Evolutionary conservation across 1,284 basidiomycete species (phyloP).

Genomic region (Inonotus obliquus): DNA sequence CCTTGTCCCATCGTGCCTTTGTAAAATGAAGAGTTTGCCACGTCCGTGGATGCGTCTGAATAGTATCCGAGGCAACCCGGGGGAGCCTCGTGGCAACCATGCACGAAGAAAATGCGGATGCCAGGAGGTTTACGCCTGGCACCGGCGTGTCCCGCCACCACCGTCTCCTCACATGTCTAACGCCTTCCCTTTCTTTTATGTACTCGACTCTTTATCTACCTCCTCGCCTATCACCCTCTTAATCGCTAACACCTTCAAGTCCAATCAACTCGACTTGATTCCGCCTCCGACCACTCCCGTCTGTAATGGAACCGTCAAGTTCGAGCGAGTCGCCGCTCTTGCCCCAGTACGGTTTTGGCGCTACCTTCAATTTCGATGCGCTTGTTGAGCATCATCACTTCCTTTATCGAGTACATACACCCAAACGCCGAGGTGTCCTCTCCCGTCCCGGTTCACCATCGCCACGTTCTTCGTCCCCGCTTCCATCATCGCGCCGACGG

Average conservation of each 20-base stretch:
- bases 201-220: not conserved
- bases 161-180: no score
- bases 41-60: not conserved
- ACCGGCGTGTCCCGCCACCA: not conserved
- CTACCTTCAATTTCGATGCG: conserved; percentile 54
- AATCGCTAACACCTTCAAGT: not conserved
- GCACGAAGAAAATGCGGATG: conserved; percentile 12
- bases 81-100: not conserved
- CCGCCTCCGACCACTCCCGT: no score
- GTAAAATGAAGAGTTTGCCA: no score
- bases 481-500: conserved; percentile 27
- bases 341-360: conserved; percentile 68
- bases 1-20: no score
- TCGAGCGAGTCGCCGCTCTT: conserved; percentile 28
- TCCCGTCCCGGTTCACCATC: conserved; percentile 48
- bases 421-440: conserved; percentile 44
- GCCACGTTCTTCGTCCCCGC: conserved; percentile 49
- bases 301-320: not conserved
- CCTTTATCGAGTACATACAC: conserved; percentile 73
- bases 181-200: not conserved
- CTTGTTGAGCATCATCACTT: conserved; percentile 62
- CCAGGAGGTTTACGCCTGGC: not conserved
- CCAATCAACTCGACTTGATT: not conserved
- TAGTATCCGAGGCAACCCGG: not conserved
- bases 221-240: not conserved